A percentile compares a stretch with the other conserved stretches of the same genome.
phyloP scores from a whole-genome alignment of 2,329 filamentous ascomycete genomes.

The Hysterium pulicare region DNA sequence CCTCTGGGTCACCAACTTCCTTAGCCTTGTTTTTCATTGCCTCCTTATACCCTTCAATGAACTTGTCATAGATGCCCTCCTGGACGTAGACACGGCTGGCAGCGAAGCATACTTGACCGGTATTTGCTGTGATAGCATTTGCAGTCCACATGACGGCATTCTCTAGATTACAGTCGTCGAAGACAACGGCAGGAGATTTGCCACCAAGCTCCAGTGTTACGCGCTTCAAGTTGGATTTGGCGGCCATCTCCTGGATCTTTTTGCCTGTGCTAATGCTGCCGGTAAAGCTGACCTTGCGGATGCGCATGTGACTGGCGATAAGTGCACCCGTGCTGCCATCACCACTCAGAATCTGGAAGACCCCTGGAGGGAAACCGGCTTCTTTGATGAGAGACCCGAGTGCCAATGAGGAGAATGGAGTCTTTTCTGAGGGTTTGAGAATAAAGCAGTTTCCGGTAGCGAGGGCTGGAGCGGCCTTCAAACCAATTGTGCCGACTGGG shows the following conservation, averaged over 20 bases:
- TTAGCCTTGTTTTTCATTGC: constrained; percentile 29
- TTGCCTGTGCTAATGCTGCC: constrained; percentile 38
- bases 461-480: constrained; percentile 35
- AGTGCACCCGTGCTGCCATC: constrained; percentile 37
- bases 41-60: constrained; percentile 34
- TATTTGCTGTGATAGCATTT: constrained; percentile 36
- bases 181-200: constrained; percentile 44
- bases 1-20: constrained; percentile 30
- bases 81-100: constrained; percentile 39
- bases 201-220: constrained; percentile 45
- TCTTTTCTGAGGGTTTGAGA: constrained; percentile 36
- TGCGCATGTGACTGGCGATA: constrained; percentile 37
- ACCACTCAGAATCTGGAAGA: constrained; percentile 40
- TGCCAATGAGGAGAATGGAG: constrained; percentile 30
- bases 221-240: constrained; percentile 42
- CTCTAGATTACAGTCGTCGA: constrained; percentile 44
- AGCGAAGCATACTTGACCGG: constrained; percentile 39
- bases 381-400: constrained; percentile 33
- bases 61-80: constrained; percentile 36
- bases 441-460: constrained; percentile 36
- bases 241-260: constrained; percentile 40
- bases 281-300: constrained; percentile 43
- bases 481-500: constrained; percentile 37
- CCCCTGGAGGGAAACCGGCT: constrained; percentile 40
- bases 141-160: constrained; percentile 37